phyloP scores from a whole-genome alignment of 2,329 filamentous ascomycete genomes.

The Trichoderma semiorbis region DNA sequence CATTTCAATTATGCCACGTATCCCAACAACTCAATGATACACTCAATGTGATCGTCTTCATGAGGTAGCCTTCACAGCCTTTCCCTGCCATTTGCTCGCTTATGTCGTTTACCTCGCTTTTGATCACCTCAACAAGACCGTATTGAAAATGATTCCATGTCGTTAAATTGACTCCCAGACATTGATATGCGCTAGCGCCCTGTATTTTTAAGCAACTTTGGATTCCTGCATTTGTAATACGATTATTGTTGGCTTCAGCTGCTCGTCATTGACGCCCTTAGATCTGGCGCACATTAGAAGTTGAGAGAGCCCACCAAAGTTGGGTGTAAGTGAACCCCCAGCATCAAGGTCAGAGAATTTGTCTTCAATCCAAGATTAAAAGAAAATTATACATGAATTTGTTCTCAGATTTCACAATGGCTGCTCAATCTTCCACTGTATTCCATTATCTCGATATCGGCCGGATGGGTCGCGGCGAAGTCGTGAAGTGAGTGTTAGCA shows the following conservation, averaged over 20 bases:
- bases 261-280: background rate
- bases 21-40: background rate
- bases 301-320: background rate
- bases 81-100: background rate
- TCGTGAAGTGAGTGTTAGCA: background rate
- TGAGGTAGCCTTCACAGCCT: background rate
- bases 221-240: background rate
- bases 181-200: background rate
- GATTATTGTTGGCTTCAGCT: background rate
- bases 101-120: background rate
- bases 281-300: background rate
- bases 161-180: background rate
- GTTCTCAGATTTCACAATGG: background rate
- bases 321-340: background rate
- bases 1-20: background rate
- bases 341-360: background rate
- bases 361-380: background rate
- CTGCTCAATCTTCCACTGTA: background rate
- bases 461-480: background rate
- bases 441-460: background rate
- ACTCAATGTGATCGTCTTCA: background rate
- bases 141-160: background rate
- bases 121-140: background rate
- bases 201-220: background rate
- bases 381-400: background rate